phyloP scores from a whole-genome alignment of 1,284 basidiomycete genomes.

The Marasmius sp. region DNA sequence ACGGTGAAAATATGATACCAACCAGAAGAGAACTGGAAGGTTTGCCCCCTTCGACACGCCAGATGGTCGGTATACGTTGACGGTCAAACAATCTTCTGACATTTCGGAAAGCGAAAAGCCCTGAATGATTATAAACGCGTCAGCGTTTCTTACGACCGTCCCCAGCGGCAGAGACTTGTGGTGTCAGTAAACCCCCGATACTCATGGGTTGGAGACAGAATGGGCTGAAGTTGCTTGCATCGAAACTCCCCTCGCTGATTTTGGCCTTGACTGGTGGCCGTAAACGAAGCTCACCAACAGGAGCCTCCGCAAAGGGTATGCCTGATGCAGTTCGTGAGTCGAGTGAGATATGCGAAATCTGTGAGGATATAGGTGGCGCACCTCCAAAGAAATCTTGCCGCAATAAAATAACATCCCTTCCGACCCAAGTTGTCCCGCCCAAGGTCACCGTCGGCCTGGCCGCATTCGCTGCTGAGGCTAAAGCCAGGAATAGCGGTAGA shows the following conservation, averaged over 20 bases:
- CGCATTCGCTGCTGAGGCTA: not conserved
- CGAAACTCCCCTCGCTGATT: conserved; percentile 27
- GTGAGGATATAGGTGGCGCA: conserved; percentile 1
- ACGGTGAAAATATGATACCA: conserved; percentile 9
- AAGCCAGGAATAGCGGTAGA: not conserved
- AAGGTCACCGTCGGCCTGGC: conserved; percentile 14
- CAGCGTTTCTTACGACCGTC: not conserved
- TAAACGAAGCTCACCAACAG: conserved; percentile 11
- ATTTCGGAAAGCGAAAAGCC: conserved; percentile 18
- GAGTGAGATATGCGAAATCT: not conserved
- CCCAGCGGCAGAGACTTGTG: not conserved
- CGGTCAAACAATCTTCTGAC: conserved; percentile 48
- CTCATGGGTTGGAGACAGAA: conserved; percentile 37
- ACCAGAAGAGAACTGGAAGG: conserved; percentile 35
- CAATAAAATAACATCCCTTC: conserved; percentile 10
- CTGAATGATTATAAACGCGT: conserved; percentile 12
- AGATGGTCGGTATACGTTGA: conserved; percentile 46
- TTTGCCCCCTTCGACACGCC: conserved; percentile 19
- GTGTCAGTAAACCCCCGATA: not conserved
- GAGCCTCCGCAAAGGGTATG: conserved; percentile 16
- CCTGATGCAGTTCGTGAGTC: conserved; percentile 1
- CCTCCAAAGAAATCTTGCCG: conserved; percentile 19
- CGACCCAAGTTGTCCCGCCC: conserved; percentile 14
- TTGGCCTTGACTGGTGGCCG: conserved; percentile 9
- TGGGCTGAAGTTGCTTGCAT: conserved; percentile 38